Conservation (phyloP, 164 flowering plant species). For the Malania oleifera region DNA sequence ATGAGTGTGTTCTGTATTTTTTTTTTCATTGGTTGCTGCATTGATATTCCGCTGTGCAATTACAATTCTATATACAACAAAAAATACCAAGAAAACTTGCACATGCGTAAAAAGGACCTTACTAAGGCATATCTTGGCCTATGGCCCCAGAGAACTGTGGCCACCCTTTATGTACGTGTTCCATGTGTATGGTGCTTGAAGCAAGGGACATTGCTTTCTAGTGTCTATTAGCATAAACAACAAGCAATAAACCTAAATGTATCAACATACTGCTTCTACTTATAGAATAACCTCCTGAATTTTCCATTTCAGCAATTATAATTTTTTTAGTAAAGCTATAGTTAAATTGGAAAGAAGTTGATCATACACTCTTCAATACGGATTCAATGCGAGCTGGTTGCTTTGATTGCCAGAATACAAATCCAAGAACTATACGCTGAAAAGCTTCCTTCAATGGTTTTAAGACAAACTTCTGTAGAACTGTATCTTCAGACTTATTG, state of each 20-base stretch:
- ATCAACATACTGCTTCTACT: background rate
- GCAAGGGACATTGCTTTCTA: too few relatives aligned
- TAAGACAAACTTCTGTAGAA: constrained; percentile 44
- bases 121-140: too few relatives aligned
- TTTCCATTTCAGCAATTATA: too few relatives aligned
- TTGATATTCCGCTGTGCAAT: too few relatives aligned
- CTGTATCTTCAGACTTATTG: constrained; percentile 36
- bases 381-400: constrained; percentile 86
- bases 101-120: too few relatives aligned
- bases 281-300: background rate
- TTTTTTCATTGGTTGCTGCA: too few relatives aligned
- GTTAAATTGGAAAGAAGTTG: constrained; percentile 7
- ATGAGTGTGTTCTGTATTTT: too few relatives aligned
- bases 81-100: too few relatives aligned
- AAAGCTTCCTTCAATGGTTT: constrained; percentile 83
- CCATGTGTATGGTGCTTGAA: too few relatives aligned
- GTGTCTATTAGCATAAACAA: background rate
- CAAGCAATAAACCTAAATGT: background rate
- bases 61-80: too few relatives aligned
- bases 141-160: too few relatives aligned
- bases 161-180: too few relatives aligned
- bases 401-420: constrained; percentile 95
- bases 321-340: background rate
- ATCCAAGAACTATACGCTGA: constrained; percentile 81
- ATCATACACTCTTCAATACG: constrained; percentile 83